These are phyloP conservation scores for Erythrophleum ivorense DNA, from an alignment of 331 rosid species.

Conservation along the genomic window DNA sequence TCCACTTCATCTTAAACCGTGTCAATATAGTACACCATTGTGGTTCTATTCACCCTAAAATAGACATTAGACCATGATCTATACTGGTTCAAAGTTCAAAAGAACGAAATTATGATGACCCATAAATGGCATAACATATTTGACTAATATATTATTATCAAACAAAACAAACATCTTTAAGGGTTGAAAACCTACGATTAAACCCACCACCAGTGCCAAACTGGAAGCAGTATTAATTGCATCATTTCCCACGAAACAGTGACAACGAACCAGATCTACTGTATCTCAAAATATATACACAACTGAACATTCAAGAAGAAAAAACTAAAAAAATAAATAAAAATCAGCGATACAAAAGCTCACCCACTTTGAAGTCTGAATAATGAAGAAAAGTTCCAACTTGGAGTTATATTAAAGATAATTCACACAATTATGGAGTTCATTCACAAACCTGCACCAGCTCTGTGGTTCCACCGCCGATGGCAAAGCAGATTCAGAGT, in stretches of 20 bases:
- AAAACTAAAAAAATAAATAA: neutral
- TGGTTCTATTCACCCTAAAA: neutral
- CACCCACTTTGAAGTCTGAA: neutral
- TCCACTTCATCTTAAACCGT: neutral
- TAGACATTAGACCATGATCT: neutral
- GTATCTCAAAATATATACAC: neutral
- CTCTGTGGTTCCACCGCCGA: neutral
- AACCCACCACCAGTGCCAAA: neutral
- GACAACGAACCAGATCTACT: neutral
- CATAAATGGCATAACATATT: neutral
- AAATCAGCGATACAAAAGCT: neutral
- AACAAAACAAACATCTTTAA: neutral
- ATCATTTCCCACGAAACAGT: neutral
- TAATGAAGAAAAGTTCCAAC: neutral
- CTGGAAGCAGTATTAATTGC: neutral
- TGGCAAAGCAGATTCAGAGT: slow-evolving; percentile 17
- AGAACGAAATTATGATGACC: neutral
- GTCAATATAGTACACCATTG: neutral
- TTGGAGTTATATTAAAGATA: neutral
- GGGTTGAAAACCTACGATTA: neutral
- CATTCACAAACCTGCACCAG: slow-evolving; percentile 7
- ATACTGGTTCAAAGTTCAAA: neutral
- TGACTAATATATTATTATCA: neutral
- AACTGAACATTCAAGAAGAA: neutral
- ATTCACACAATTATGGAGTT: neutral